A percentile compares a stretch with the other conserved stretches of the same genome.
Evolutionary conservation across 208 protist genomes (phyloP).

Genomic region (Trypanosomatidae sp.): DNA sequence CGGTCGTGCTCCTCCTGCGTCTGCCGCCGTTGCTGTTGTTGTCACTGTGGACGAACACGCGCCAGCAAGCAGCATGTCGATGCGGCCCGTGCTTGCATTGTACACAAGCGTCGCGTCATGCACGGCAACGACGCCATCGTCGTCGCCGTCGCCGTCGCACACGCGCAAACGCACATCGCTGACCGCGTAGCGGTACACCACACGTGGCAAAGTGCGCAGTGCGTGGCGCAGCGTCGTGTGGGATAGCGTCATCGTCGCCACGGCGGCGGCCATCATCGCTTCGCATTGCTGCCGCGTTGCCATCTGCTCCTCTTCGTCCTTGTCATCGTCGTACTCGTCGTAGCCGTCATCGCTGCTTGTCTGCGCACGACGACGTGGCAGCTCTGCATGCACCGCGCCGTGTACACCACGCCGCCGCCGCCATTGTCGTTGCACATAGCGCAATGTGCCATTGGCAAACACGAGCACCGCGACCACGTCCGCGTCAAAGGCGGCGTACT

Average conservation of each 20-base stretch:
- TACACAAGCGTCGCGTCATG: constrained; percentile 9
- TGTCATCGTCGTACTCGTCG: no score
- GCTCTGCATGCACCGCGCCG: constrained; percentile 30
- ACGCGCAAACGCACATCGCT: no score
- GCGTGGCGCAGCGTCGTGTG: constrained; percentile 18
- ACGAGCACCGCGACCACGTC: constrained; percentile 45
- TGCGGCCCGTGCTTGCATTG: constrained; percentile 3
- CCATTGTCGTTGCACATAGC: no score
- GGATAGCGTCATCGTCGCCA: neutral
- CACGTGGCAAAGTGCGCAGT: no score
- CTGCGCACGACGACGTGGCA: constrained; percentile 15
- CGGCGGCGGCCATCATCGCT: neutral
- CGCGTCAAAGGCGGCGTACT: constrained; percentile 43
- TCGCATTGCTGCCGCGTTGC: no score
- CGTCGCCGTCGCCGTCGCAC: no score
- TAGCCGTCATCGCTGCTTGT: no score
- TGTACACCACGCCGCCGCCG: constrained; percentile 32
- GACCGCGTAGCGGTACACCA: no score
- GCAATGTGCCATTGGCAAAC: constrained; percentile 34
- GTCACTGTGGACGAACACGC: no score
- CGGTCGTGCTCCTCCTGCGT: no score
- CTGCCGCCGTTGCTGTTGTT: no score
- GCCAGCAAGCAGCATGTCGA: neutral
- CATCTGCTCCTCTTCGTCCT: no score
- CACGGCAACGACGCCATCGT: neutral